phyloP scores from a whole-genome alignment of 2,329 filamentous ascomycete genomes.

The Reticulascus tulasneorum region DNA sequence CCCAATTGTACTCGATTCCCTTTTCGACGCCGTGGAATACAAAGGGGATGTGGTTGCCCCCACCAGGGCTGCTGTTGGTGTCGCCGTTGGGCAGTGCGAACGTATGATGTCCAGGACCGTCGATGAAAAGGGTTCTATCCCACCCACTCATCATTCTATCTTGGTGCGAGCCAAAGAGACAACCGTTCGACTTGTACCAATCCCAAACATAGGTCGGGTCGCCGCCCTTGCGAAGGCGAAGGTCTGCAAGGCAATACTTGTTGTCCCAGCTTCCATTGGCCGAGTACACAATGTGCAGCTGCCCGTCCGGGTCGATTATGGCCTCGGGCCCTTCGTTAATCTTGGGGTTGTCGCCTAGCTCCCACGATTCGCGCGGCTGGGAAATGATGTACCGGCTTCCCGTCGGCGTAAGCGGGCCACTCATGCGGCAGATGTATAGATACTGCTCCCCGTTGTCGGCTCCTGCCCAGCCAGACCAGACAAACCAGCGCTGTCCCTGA shows the following conservation, averaged over 20 bases:
- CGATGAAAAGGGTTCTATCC: conserved; percentile 17
- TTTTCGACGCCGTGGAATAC: conserved; percentile 18
- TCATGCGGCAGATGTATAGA: conserved; percentile 21
- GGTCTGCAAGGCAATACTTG: conserved; percentile 20
- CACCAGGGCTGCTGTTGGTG: conserved; percentile 10
- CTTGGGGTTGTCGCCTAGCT: conserved; percentile 12
- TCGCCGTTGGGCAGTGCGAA: conserved; percentile 17
- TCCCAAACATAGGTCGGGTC: conserved; percentile 21
- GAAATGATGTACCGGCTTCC: conserved; percentile 19
- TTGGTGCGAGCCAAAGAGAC: conserved; percentile 19
- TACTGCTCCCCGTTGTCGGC: conserved; percentile 14
- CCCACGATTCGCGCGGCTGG: conserved; percentile 20
- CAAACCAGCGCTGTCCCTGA: conserved; percentile 16
- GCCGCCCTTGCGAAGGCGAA: conserved; percentile 19
- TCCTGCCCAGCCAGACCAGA: conserved; percentile 21
- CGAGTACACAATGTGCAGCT: conserved; percentile 22
- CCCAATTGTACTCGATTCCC: conserved; percentile 16
- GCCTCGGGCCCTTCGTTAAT: conserved; percentile 21
- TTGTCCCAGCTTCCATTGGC: conserved; percentile 21
- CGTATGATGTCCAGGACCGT: conserved; percentile 21
- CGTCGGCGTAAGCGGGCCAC: conserved; percentile 12
- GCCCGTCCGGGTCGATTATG: conserved; percentile 19
- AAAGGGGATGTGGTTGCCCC: conserved; percentile 13
- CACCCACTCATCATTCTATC: conserved; percentile 20
- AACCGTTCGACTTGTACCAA: conserved; percentile 23